Base-by-base conservation (phyloP, 176 grass and related monocot genomes). In the Metroxylon sagu region DNA sequence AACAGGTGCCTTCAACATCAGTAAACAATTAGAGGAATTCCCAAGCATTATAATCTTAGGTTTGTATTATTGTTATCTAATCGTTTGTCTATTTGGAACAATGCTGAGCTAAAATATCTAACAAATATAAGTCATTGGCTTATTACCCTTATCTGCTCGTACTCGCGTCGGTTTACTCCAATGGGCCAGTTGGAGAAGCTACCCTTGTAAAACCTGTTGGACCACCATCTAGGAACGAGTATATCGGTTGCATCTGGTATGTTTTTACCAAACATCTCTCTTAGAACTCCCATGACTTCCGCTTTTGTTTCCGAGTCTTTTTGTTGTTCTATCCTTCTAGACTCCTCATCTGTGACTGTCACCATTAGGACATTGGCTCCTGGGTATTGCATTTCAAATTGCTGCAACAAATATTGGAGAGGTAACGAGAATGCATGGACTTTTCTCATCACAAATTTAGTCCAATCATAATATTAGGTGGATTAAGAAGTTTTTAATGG, bases 311-410 rank as follows among this genome's bases (percentile, higher is more conserved):
- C 49, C 14, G 48, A 61, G 66, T 91, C 81, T 0, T 77, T 15
- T 60, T 89, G 81, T 16, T 84, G 85, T 48, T 89, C 81, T 15
- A 89, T 89, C 50, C 83, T 70, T 60, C 79, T 77, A 14, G 79
- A 86, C 31, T 91, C 87, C 2, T 91, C 83, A 14, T 91, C 79
- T 2, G 87, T 86, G 23, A 91, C 82, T 17, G 76, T 91, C 6
- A 86, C 82, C 3, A 91, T 64, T 14, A 91, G 87, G 1, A 91
- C 87, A 3, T 91, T 86, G 26, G 71, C 59, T 17, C 19, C 76
- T 0, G 87, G 83, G 19, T 86, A 83, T 39, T 83, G 68, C 58
- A 60, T 70, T 71, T 86, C 82, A 15, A 91, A 69, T 25, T 76
- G 69, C 74, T 89, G 61, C 60, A 43, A 27, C 16, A 29, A 15